Base-by-base conservation (phyloP, 768 basidiomycete genomes). In the Mycena capillaripes region DNA sequence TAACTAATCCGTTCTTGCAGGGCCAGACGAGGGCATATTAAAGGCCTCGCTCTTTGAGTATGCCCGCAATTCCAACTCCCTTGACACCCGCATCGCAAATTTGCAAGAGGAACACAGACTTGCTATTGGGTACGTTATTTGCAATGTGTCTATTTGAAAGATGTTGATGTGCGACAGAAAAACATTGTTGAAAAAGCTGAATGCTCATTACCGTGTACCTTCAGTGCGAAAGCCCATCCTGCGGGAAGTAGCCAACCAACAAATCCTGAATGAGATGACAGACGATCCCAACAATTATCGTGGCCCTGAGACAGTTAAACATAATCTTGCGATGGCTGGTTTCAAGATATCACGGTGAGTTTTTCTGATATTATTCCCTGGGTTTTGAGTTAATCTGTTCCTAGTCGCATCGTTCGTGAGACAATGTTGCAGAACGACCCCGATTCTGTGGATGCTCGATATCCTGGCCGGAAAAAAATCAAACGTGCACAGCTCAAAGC, bases 321-420 rank as follows among this genome's bases (percentile, higher is more conserved):
- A 69, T 27, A 77, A 71, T 44, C 40, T 75, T 17, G 73, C 73
- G 5, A 74, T 70, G 30, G 40, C 40, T 11, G 17, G 17, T 11
- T 19, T 59, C 53, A 36, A 67, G 10, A 50, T 79, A 57, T 68
- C 78, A 42, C 58, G 72, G 78, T 75, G 32, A 30, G 69, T 69
- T n/a, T 4, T 55, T n/a, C 53, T n/a, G n/a, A 25, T n/a, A 7
- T 4, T 23, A 38, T 27, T 25, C 29, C 9, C 48, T 12, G 29
- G 8, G 36, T 25, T 57, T 8, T 34, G 17, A 42, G 40, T 52
- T 14, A 52, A 30, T 63, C 30, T 19, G 3, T 48, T 38, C 42
- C 6, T 53, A 79, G 78, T 9, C 74, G 77, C 21, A 73, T 72
- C 27, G 74, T 78, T 48, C 72, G 68, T 16, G 50, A 72, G 30